Conservation (phyloP, 768 basidiomycete genomes). For the Candolleomyces aberdarensis region DNA sequence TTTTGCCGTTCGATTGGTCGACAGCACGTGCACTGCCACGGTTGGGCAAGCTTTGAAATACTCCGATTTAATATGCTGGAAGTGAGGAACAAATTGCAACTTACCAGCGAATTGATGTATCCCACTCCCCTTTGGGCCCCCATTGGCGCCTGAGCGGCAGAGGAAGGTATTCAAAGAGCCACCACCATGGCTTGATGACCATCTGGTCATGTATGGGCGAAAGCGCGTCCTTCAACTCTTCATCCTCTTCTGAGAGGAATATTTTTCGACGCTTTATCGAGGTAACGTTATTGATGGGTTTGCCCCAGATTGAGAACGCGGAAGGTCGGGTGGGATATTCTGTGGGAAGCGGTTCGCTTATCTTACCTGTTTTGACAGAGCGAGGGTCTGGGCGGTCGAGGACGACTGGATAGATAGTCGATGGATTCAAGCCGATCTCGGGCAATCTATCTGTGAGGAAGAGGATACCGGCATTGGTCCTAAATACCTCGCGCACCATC, state of each 20-base stretch:
- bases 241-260: constrained; percentile 49
- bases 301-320: too few species aligned
- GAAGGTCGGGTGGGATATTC: neutral
- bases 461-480: constrained; percentile 51
- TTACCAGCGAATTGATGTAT: too few species aligned
- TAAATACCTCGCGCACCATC: constrained; percentile 72
- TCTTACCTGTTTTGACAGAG: too few species aligned
- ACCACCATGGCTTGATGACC: constrained; percentile 46
- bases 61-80: too few species aligned
- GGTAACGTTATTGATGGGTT: too few species aligned
- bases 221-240: constrained; percentile 59
- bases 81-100: too few species aligned
- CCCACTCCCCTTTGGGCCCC: too few species aligned
- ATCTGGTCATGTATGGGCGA: constrained; percentile 62
- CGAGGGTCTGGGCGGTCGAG: constrained; percentile 30
- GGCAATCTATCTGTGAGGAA: constrained; percentile 45
- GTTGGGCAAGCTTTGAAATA: too few species aligned
- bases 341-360: too few species aligned
- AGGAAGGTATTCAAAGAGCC: constrained; percentile 63
- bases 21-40: too few species aligned
- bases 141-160: constrained; percentile 13
- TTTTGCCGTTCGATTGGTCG: too few species aligned
- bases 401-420: constrained; percentile 35
- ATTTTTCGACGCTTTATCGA: too few species aligned
- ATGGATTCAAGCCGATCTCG: constrained; percentile 38